Percentiles rank a stretch among this genome's conserved stretches.
Conservation (phyloP, 2,329 filamentous ascomycete species). For the Raffaelea ambrosiae region DNA sequence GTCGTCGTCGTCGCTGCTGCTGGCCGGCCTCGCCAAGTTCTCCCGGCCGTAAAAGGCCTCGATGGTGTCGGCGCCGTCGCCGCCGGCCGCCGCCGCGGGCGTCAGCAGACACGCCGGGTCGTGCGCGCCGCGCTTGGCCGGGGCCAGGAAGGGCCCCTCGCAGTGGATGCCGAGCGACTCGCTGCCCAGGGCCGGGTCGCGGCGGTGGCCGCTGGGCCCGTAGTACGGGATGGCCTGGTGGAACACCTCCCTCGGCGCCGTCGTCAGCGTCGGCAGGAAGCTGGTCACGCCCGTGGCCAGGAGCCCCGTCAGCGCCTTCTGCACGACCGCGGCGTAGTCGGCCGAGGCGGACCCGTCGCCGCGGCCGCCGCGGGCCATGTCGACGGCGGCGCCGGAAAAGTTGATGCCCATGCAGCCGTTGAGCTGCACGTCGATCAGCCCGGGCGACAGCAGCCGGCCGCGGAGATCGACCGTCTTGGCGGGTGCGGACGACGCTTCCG, state of each 20-base stretch:
- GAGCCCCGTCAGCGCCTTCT: slow-evolving; percentile 58
- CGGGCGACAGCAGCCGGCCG: slow-evolving; percentile 60
- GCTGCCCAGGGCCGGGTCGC: slow-evolving; percentile 49
- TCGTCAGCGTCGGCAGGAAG: slow-evolving; percentile 75
- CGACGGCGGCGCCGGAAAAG: slow-evolving; percentile 61
- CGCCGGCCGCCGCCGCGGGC: background rate
- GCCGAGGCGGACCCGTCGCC: slow-evolving; percentile 10
- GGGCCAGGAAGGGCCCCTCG: slow-evolving; percentile 59
- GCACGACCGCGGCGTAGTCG: slow-evolving; percentile 61
- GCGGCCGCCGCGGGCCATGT: slow-evolving; percentile 28
- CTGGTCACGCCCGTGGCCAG: slow-evolving; percentile 74
- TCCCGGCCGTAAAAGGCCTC: slow-evolving; percentile 59
- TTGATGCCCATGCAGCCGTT: slow-evolving; percentile 84
- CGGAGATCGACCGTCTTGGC: slow-evolving; percentile 43
- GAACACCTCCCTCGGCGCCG: slow-evolving; percentile 65
- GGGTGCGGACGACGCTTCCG: slow-evolving; percentile 39
- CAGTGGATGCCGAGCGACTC: slow-evolving; percentile 51
- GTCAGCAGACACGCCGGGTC: background rate
- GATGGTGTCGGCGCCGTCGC: slow-evolving; percentile 41
- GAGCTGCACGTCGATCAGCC: slow-evolving; percentile 77
- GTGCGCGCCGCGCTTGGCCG: slow-evolving; percentile 74
- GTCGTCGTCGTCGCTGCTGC: background rate
- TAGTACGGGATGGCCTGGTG: slow-evolving; percentile 45
- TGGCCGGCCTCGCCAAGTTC: slow-evolving; percentile 14
- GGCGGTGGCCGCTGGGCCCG: background rate